These are phyloP conservation scores for Gremmenia infestans DNA, from an alignment of 2,329 filamentous ascomycete genomes.

Conservation along the genomic window DNA sequence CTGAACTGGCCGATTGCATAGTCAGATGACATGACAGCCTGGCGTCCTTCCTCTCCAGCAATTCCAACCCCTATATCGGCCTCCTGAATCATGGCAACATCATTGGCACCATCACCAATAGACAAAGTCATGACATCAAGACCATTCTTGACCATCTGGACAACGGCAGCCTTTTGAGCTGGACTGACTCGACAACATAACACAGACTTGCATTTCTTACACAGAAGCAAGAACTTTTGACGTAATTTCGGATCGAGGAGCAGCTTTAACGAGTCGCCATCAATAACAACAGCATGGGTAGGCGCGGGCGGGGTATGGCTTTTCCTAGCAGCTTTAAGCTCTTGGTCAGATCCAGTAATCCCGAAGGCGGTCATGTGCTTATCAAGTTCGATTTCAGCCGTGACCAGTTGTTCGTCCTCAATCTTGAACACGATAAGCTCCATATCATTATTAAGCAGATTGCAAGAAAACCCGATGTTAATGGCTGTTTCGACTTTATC, in stretches of 20 bases:
- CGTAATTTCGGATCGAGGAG: constrained; percentile 77
- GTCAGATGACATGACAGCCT: constrained; percentile 93
- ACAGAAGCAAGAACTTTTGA: constrained; percentile 90
- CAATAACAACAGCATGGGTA: constrained; percentile 90
- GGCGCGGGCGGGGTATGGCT: constrained; percentile 82
- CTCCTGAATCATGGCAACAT: constrained; percentile 97
- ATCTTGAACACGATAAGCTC: constrained; percentile 88
- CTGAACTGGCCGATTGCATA: constrained; percentile 94
- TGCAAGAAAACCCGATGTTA: constrained; percentile 99
- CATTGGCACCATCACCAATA: constrained; percentile 90
- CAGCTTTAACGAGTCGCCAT: constrained; percentile 87
- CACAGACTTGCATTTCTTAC: constrained; percentile 95
- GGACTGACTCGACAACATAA: constrained; percentile 96
- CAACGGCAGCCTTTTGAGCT: constrained; percentile 95
- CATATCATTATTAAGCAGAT: constrained; percentile 96
- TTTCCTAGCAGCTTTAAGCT: constrained; percentile 71
- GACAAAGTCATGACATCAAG: constrained; percentile 94
- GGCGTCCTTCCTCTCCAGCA: constrained; percentile 84
- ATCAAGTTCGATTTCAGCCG: constrained; percentile 68
- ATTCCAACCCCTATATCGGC: constrained; percentile 96
- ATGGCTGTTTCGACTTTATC: constrained; percentile 99
- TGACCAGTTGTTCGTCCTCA: constrained; percentile 62
- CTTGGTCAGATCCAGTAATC: constrained; percentile 79
- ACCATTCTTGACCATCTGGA: constrained; percentile 89
- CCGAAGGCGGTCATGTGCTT: constrained; percentile 67